Percentiles rank a stretch among this genome's conserved stretches.
phyloP scores from a whole-genome alignment of 768 basidiomycete species.

The Pisolithus tinctorius region DNA sequence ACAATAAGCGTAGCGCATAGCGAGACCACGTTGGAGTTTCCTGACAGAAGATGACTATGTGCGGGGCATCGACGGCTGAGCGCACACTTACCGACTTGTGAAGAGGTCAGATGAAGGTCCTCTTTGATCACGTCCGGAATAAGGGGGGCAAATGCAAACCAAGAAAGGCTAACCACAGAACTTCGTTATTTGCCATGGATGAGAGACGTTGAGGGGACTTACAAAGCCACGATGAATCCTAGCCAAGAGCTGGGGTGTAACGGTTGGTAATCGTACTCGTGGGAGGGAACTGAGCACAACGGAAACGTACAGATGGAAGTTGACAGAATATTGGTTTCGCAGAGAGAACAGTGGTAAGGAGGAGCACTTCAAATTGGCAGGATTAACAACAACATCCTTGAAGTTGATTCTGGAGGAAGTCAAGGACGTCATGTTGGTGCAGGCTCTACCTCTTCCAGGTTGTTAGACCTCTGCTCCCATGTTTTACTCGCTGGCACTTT shows the following conservation, averaged over 20 bases:
- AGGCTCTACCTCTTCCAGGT: not conserved
- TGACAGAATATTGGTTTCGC: constrained; percentile 38
- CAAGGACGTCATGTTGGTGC: constrained; percentile 3
- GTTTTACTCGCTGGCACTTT: too few relatives aligned
- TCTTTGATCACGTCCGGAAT: constrained; percentile 48
- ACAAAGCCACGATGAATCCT: constrained; percentile 49
- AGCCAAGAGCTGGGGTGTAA: constrained; percentile 24
- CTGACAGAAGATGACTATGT: constrained; percentile 9
- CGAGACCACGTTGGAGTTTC: constrained; percentile 45
- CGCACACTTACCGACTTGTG: constrained; percentile 32
- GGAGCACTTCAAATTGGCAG: constrained; percentile 44
- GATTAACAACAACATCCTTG: constrained; percentile 31
- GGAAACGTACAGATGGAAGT: constrained; percentile 41
- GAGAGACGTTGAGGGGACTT: constrained; percentile 3
- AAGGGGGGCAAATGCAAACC: constrained; percentile 61
- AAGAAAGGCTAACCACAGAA: constrained; percentile 24
- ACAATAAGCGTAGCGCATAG: constrained; percentile 43
- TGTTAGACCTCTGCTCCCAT: too few relatives aligned
- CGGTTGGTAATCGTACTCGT: too few relatives aligned
- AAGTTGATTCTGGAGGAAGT: constrained; percentile 4
- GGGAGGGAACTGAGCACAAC: too few relatives aligned
- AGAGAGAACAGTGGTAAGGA: constrained; percentile 48
- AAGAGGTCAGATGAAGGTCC: constrained; percentile 43
- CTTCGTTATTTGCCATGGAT: not conserved
- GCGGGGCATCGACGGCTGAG: not conserved